phyloP scores from a whole-genome alignment of 345 rosid species.

The Excoecaria cochinchinensis region DNA sequence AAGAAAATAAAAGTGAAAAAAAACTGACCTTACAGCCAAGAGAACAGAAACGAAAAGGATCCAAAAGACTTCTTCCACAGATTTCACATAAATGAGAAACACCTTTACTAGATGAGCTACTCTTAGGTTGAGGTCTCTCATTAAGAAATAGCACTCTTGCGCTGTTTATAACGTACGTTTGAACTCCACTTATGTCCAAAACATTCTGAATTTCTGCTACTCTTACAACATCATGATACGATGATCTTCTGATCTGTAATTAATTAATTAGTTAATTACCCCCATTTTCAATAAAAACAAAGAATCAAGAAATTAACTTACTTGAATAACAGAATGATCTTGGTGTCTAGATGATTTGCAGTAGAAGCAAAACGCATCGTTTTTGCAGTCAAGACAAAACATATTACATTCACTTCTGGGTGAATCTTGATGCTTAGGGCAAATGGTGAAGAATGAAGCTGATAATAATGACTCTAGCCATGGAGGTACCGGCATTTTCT shows the following conservation, averaged over 20 bases:
- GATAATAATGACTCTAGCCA: slow-evolving; percentile 73
- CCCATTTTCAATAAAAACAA: slow-evolving; percentile 15
- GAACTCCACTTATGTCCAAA: slow-evolving; percentile 74
- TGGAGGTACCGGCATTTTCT: slow-evolving; percentile 60
- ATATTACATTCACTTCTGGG: slow-evolving; percentile 76
- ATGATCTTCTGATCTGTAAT: slow-evolving; percentile 72
- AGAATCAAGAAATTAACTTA: slow-evolving; percentile 4
- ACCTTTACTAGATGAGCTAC: slow-evolving; percentile 32
- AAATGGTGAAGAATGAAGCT: slow-evolving; percentile 59
- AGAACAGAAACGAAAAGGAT: slow-evolving; percentile 85
- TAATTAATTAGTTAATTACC: slow-evolving; percentile 37
- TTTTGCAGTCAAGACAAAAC: slow-evolving; percentile 75
- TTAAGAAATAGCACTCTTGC: slow-evolving; percentile 79
- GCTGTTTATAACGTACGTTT: slow-evolving; percentile 87
- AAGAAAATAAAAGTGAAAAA: not conserved
- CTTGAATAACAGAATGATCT: slow-evolving; percentile 81
- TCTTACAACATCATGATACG: slow-evolving; percentile 90
- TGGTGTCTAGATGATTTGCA: slow-evolving; percentile 77
- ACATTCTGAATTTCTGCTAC: slow-evolving; percentile 70
- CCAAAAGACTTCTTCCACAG: slow-evolving; percentile 77
- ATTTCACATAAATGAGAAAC: slow-evolving; percentile 68
- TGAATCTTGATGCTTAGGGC: slow-evolving; percentile 56
- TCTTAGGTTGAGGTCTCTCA: slow-evolving; percentile 74
- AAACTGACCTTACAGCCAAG: slow-evolving; percentile 82
- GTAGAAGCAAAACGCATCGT: slow-evolving; percentile 66